Percentiles rank a stretch among this genome's conserved stretches.
Conservation (phyloP, 768 basidiomycete genomes). For the Boletus fagicola region DNA sequence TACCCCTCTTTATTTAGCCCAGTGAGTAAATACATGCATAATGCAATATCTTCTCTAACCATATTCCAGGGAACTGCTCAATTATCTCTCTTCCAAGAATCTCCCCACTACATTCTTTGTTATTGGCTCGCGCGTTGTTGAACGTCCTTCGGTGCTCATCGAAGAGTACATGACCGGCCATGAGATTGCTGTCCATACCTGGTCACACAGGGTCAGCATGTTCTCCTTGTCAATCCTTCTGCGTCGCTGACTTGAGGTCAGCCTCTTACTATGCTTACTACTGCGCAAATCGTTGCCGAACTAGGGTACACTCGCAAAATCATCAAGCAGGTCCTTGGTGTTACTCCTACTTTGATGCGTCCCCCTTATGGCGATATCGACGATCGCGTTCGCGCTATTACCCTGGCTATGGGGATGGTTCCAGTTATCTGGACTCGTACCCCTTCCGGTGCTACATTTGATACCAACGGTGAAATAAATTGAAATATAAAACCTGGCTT, state of each 20-base stretch:
- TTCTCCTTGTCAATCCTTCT: neutral
- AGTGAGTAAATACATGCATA: slow-evolving; percentile 36
- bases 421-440: slow-evolving; percentile 88
- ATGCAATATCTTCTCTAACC: neutral
- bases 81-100: slow-evolving; percentile 62
- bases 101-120: slow-evolving; percentile 89
- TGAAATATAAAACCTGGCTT: neutral
- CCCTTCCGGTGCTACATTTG: slow-evolving; percentile 54
- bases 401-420: slow-evolving; percentile 85
- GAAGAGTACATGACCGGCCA: slow-evolving; percentile 80
- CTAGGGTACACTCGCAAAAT: slow-evolving; percentile 88
- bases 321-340: slow-evolving; percentile 73
- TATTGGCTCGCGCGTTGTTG: slow-evolving; percentile 80
- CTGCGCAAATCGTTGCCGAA: slow-evolving; percentile 86
- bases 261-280: slow-evolving; percentile 71
- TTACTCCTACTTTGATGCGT: slow-evolving; percentile 76
- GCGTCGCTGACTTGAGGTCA: slow-evolving; percentile 28
- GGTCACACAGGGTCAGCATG: slow-evolving; percentile 70
- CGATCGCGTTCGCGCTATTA: slow-evolving; percentile 89
- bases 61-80: slow-evolving; percentile 55
- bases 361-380: slow-evolving; percentile 88
- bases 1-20: slow-evolving; percentile 37
- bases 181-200: slow-evolving; percentile 85
- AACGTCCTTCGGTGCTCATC: slow-evolving; percentile 69
- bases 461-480: slow-evolving; percentile 60